These are phyloP conservation scores for Anisodus tanguticus DNA, from an alignment of 257 asterid species.

Conservation along the genomic window DNA sequence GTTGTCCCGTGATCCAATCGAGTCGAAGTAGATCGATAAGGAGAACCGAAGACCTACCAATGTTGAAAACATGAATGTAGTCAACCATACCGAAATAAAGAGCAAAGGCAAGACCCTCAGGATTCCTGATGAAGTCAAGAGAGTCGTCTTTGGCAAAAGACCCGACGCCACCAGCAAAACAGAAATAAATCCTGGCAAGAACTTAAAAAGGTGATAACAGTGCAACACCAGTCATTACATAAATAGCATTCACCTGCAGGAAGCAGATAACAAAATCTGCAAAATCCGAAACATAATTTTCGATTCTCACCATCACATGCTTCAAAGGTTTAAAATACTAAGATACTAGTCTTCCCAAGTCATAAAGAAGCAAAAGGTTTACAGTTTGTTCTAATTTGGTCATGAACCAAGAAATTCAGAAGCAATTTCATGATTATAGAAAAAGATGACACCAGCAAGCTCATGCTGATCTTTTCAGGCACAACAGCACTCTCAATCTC, in stretches of 20 bases:
- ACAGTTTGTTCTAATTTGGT: background rate
- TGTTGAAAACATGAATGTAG: no score
- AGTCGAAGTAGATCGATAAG: no score
- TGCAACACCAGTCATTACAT: background rate
- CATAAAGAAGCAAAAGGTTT: background rate
- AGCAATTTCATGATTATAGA: background rate
- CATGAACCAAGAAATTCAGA: background rate
- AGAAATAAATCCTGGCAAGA: background rate
- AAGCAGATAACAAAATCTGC: background rate
- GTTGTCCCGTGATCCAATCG: no score
- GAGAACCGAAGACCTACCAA: no score
- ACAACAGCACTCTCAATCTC: background rate
- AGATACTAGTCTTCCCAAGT: background rate
- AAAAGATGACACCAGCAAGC: background rate
- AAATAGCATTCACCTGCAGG: background rate
- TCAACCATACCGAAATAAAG: no score
- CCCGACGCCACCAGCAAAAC: background rate
- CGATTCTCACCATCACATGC: background rate
- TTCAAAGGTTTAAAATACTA: background rate
- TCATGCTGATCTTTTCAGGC: constrained; percentile 11
- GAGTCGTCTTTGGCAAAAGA: no score
- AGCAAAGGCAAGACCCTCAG: no score
- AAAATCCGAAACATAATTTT: background rate
- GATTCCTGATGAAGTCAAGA: no score
- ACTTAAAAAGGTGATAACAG: background rate